Evolutionary conservation across 106 monocot genomes (phyloP).

Genomic region (Xerophyta viscosa): DNA sequence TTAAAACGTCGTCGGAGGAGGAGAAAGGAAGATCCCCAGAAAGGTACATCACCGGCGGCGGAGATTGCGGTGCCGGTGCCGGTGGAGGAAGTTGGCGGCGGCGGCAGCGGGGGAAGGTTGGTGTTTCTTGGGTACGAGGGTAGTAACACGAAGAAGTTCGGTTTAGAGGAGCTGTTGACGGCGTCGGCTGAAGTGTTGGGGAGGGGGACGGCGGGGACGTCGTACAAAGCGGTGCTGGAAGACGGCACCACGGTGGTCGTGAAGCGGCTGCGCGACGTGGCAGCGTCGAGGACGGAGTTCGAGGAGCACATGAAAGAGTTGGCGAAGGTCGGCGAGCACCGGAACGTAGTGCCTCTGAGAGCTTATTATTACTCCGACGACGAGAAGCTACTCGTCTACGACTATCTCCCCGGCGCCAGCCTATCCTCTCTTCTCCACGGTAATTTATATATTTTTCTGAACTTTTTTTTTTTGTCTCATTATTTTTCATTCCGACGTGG

Average conservation of each 20-base stretch:
- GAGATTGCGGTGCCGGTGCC: neutral
- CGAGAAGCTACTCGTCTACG: constrained; percentile 44
- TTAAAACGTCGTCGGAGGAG: neutral
- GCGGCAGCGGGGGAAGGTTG: no score
- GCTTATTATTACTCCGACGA: constrained; percentile 43
- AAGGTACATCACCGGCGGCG: no score
- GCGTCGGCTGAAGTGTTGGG: neutral
- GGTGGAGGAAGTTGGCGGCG: neutral
- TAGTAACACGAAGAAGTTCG: neutral
- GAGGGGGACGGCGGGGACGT: neutral
- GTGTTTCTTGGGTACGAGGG: no score
- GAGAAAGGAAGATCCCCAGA: no score
- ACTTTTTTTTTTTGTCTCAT: no score
- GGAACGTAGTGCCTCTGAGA: constrained; percentile 24
- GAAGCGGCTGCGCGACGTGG: constrained; percentile 1
- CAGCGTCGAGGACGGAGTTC: constrained; percentile 18
- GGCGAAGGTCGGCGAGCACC: constrained; percentile 8
- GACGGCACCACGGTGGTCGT: constrained; percentile 6
- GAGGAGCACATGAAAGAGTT: constrained; percentile 26
- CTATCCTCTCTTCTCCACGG: constrained; percentile 29
- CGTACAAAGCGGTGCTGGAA: no score
- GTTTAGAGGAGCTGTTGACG: neutral
- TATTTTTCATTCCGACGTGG: no score
- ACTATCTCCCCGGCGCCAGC: constrained; percentile 33
- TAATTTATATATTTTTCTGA: neutral